These are phyloP conservation scores for Sporisorium sorghi DNA, from an alignment of 1,284 basidiomycete genomes.

Conservation along the genomic window DNA sequence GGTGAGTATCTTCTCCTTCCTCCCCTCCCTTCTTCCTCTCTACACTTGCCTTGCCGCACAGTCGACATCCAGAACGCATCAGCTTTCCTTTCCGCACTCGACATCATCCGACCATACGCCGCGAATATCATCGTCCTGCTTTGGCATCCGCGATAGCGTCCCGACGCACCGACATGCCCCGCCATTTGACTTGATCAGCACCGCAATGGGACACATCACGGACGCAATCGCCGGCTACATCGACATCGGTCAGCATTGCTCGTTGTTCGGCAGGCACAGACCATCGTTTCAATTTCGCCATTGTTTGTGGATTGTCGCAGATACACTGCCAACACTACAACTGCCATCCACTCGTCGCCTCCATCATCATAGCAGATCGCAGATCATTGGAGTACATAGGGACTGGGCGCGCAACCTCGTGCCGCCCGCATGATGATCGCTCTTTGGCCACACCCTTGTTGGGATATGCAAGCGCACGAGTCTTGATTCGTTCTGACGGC, in stretches of 20 bases:
- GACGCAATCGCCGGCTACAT: neutral
- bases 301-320: no score
- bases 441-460: neutral
- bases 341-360: neutral
- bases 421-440: neutral
- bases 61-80: conserved; percentile 22
- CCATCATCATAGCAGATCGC: neutral
- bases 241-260: neutral
- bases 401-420: neutral
- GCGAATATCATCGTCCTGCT: neutral
- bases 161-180: neutral
- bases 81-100: neutral
- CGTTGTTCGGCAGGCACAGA: neutral
- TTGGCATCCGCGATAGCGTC: neutral
- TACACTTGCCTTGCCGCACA: neutral
- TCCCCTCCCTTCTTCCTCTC: neutral
- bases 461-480: neutral
- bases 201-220: neutral
- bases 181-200: neutral
- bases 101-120: conserved; percentile 7
- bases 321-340: neutral
- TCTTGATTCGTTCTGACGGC: neutral
- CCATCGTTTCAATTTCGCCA: neutral
- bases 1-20: conserved; percentile 23
- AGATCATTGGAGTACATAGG: neutral